Evolutionary conservation across 306 rosid genomes (phyloP).

Genomic region (Citrullus colocynthis): DNA sequence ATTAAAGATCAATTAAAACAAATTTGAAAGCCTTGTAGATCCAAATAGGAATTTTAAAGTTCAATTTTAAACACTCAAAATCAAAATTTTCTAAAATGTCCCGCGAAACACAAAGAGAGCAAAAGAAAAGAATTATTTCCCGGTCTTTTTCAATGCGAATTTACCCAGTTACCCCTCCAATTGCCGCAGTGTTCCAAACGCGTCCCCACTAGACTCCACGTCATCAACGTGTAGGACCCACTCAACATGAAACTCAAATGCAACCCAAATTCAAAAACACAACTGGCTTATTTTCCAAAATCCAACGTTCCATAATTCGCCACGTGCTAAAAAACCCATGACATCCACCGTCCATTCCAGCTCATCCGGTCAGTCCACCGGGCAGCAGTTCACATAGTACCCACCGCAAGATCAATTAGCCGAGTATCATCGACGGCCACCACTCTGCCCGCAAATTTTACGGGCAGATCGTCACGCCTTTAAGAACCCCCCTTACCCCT

Average conservation of each 20-base stretch:
- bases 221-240: slow-evolving; percentile 26
- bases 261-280: slow-evolving; percentile 32
- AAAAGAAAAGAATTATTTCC: background rate
- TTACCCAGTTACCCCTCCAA: background rate
- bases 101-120: background rate
- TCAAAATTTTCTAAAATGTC: background rate
- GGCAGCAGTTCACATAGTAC: slow-evolving; percentile 8
- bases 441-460: slow-evolving; percentile 21
- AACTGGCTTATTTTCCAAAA: background rate
- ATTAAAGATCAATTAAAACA: too few species aligned
- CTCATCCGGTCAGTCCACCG: slow-evolving; percentile 24
- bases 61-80: background rate
- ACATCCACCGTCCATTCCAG: slow-evolving; percentile 46
- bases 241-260: slow-evolving; percentile 37
- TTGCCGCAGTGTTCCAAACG: background rate
- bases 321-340: slow-evolving; percentile 13
- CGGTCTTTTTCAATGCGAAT: background rate
- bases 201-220: slow-evolving; percentile 13
- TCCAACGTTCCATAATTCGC: background rate
- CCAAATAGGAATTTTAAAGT: too few species aligned
- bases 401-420: slow-evolving; percentile 17
- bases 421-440: slow-evolving; percentile 4
- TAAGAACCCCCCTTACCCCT: slow-evolving; percentile 54
- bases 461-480: slow-evolving; percentile 92
- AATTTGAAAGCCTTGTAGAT: too few species aligned